phyloP scores from a whole-genome alignment of 345 rosid genomes.

The Triadica sebifera region DNA sequence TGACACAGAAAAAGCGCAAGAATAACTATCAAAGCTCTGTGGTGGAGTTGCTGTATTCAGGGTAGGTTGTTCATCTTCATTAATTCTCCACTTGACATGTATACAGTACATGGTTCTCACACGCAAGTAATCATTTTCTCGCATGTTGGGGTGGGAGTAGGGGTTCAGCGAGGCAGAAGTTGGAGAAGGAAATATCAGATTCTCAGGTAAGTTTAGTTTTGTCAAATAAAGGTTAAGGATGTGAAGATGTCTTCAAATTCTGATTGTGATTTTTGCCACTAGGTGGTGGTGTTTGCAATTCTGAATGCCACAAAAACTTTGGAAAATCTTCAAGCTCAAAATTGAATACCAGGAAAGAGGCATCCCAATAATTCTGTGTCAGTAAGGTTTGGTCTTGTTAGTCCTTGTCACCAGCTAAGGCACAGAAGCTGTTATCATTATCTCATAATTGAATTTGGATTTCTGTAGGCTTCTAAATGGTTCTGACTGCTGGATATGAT shows the following conservation, averaged over 20 bases:
- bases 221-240: neutral
- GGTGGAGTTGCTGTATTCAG: slow-evolving; percentile 95
- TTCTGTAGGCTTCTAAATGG: slow-evolving; percentile 68
- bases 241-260: neutral
- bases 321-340: slow-evolving; percentile 58
- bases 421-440: slow-evolving; percentile 4
- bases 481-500: slow-evolving; percentile 81
- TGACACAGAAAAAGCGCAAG: slow-evolving; percentile 89
- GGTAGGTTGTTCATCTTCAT: slow-evolving; percentile 38
- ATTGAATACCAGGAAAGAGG: slow-evolving; percentile 84
- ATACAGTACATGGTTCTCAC: neutral
- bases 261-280: neutral
- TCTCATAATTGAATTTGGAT: slow-evolving; percentile 24
- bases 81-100: slow-evolving; percentile 14
- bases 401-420: neutral
- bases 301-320: slow-evolving; percentile 67
- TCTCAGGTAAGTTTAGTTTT: slow-evolving; percentile 57
- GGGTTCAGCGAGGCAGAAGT: slow-evolving; percentile 91
- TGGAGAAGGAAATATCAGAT: slow-evolving; percentile 92
- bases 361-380: slow-evolving; percentile 69
- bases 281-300: slow-evolving; percentile 97
- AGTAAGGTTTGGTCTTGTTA: slow-evolving; percentile 55
- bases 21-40: slow-evolving; percentile 74
- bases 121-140: slow-evolving; percentile 11
- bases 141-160: slow-evolving; percentile 91